A percentile compares a stretch with the other conserved stretches of the same genome.
Evolutionary conservation across 805 yeast species (phyloP).

Genomic region (Lipomyces orientalis): DNA sequence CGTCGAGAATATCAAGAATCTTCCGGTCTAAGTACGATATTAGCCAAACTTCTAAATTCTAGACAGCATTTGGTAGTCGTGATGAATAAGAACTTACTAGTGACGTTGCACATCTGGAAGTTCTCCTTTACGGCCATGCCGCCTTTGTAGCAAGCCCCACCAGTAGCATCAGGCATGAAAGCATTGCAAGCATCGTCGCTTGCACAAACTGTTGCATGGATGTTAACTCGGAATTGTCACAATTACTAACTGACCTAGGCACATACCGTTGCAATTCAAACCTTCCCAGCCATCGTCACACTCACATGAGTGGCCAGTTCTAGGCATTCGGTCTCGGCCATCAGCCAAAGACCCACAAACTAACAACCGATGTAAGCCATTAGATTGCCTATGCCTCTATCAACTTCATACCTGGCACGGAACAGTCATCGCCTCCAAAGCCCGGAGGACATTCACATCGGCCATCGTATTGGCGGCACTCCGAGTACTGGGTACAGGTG

Average conservation of each 20-base stretch:
- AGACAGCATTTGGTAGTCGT: conserved; percentile 40
- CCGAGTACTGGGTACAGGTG: conserved; percentile 86
- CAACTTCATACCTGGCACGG: conserved; percentile 57
- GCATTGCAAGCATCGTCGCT: conserved; percentile 77
- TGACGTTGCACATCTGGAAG: conserved; percentile 93
- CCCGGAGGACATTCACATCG: conserved; percentile 92
- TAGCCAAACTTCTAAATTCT: not conserved
- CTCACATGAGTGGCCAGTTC: conserved; percentile 60
- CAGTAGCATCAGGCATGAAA: conserved; percentile 82
- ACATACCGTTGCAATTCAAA: conserved; percentile 72
- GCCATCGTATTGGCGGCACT: conserved; percentile 88
- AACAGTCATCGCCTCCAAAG: conserved; percentile 92
- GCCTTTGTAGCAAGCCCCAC: conserved; percentile 86
- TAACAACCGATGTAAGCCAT: not conserved
- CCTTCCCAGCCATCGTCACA: conserved; percentile 93
- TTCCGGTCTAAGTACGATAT: conserved; percentile 53
- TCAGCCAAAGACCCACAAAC: conserved; percentile 79
- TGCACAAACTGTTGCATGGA: conserved; percentile 58
- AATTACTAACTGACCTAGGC: not conserved
- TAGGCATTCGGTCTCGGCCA: conserved; percentile 64
- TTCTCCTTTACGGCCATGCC: conserved; percentile 82
- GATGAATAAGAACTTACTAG: conserved; percentile 49
- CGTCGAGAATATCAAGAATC: conserved; percentile 77
- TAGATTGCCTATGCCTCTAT: conserved; percentile 38
- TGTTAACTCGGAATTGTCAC: not conserved